Conservation (phyloP, 2,329 filamentous ascomycete species). For the Phialemoniopsis sp. region DNA sequence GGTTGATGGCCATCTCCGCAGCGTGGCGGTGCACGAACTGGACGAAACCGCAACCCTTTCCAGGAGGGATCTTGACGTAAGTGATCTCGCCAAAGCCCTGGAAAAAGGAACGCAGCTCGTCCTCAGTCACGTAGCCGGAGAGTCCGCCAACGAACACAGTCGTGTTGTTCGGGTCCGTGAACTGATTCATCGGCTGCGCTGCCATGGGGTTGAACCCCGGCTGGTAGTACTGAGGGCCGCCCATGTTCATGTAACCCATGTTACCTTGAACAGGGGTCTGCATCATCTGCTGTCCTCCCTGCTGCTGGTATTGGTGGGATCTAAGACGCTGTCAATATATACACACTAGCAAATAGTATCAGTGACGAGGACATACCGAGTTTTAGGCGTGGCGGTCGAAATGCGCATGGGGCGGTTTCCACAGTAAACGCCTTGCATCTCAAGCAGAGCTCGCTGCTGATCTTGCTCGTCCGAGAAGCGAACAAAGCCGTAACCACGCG, state of each 20-base stretch:
- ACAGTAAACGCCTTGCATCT: constrained; percentile 99
- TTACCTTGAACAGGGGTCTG: constrained; percentile 36
- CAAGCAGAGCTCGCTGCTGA: constrained; percentile 89
- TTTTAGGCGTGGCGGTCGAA: constrained; percentile 96
- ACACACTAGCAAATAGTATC: background rate
- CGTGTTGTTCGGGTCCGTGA: constrained; percentile 99
- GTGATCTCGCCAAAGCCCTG: constrained; percentile 99
- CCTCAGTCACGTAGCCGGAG: constrained; percentile 96
- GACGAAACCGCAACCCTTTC: constrained; percentile 98
- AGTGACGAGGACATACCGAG: constrained; percentile 44
- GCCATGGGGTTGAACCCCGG: constrained; percentile 22
- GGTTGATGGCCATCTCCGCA: constrained; percentile 99
- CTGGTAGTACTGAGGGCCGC: constrained; percentile 30
- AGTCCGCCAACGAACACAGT: constrained; percentile 97
- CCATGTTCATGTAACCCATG: constrained; percentile 34
- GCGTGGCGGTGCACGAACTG: constrained; percentile 99
- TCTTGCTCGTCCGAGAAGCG: constrained; percentile 94
- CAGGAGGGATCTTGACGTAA: constrained; percentile 98
- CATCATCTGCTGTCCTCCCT: constrained; percentile 31
- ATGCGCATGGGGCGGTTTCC: constrained; percentile 99
- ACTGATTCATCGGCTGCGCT: constrained; percentile 80
- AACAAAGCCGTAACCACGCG: constrained; percentile 95
- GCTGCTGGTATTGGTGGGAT: constrained; percentile 19
- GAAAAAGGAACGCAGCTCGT: constrained; percentile 99
- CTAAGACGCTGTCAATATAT: too few species aligned